These are phyloP conservation scores for Phylloporus sp. DNA, from an alignment of 768 basidiomycete species.

Conservation along the genomic window DNA sequence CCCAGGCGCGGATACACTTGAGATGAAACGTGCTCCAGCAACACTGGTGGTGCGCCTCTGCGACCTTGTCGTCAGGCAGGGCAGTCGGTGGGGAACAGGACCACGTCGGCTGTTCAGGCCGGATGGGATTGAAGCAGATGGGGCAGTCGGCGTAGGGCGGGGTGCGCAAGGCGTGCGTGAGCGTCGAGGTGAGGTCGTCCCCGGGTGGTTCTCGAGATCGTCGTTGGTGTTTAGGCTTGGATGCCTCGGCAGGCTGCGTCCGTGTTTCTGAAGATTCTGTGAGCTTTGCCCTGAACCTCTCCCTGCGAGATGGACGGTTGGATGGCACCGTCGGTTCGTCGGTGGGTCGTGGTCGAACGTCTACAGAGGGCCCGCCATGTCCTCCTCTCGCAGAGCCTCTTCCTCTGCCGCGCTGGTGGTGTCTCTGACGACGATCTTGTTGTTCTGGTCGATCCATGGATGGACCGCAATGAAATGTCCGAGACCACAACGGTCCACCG, in stretches of 20 bases:
- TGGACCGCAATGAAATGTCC: neutral
- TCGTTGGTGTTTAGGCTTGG: constrained; percentile 6
- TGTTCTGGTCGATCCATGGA: constrained; percentile 10
- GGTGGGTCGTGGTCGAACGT: neutral
- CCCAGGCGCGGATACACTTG: constrained; percentile 87
- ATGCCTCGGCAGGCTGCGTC: constrained; percentile 1
- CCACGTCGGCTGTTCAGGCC: constrained; percentile 79
- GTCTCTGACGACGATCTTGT: neutral
- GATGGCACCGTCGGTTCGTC: neutral
- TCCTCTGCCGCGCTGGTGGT: constrained; percentile 1
- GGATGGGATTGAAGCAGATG: constrained; percentile 78
- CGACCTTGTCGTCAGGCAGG: constrained; percentile 9
- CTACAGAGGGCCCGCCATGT: neutral
- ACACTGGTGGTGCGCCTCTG: constrained; percentile 44
- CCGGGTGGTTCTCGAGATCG: constrained; percentile 17
- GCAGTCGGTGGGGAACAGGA: constrained; percentile 64
- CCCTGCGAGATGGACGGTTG: constrained; percentile 25
- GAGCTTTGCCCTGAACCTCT: constrained; percentile 35
- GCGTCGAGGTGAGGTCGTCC: constrained; percentile 71
- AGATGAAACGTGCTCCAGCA: constrained; percentile 93
- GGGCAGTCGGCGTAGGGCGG: constrained; percentile 75
- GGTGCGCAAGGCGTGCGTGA: constrained; percentile 59
- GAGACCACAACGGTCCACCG: neutral
- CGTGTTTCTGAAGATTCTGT: constrained; percentile 18
- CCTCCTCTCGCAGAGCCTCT: neutral